Conservation (phyloP, 2,329 filamentous ascomycete species). For the Aspergillus pseudonomiae region DNA sequence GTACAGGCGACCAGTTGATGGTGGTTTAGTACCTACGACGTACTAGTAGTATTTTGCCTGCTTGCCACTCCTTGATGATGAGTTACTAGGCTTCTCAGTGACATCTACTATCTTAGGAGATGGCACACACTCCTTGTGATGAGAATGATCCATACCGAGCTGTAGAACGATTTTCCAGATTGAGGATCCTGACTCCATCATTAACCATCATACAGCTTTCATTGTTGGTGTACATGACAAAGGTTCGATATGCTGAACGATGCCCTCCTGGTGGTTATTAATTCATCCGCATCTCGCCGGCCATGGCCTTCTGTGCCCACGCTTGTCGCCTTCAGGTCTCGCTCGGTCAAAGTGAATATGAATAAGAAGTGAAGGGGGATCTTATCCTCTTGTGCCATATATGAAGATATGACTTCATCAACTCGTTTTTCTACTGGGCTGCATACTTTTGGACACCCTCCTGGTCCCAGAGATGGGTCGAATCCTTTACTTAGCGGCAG, state of each 20-base stretch:
- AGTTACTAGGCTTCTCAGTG: too few relatives aligned
- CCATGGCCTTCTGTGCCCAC: background rate
- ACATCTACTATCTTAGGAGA: too few relatives aligned
- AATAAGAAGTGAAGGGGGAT: background rate
- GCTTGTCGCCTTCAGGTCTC: background rate
- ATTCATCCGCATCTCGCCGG: background rate
- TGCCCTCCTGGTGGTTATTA: background rate
- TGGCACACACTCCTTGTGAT: too few relatives aligned
- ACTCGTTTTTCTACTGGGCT: too few relatives aligned
- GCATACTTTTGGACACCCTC: background rate
- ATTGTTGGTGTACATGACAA: background rate
- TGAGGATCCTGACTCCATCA: background rate
- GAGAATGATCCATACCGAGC: background rate
- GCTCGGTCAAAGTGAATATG: background rate
- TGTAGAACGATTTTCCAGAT: too few relatives aligned
- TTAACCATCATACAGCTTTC: background rate
- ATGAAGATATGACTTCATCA: background rate
- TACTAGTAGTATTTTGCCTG: too few relatives aligned
- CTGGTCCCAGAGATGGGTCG: background rate
- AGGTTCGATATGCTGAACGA: background rate
- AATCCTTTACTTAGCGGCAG: background rate
- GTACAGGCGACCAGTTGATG: background rate
- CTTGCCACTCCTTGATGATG: too few relatives aligned
- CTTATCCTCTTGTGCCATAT: background rate
- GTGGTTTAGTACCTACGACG: too few relatives aligned